Evolutionary conservation across 768 basidiomycete genomes (phyloP), one percentile per base, ranked within the genome.

Genomic region (Nidularia pulvinata): DNA sequence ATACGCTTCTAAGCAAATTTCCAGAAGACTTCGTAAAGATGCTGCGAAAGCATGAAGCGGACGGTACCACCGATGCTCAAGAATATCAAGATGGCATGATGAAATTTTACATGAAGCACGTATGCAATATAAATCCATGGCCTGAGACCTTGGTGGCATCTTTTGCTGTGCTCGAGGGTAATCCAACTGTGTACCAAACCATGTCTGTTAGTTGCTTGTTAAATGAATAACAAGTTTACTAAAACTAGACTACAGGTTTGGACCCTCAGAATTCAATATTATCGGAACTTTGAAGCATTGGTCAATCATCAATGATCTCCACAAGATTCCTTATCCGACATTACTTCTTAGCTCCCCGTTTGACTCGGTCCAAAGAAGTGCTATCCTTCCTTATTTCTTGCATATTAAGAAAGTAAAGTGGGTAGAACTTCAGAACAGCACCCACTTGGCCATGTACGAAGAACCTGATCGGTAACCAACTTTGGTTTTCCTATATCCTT

Each of bases 241-340:
- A 4, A 10, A 50, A 9, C 2, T 30, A 34, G 19, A 32, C 6
- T 50, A 7, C 33, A 76, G 76, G 69, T 59, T 66, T 7, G 71
- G 74, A 7, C 67, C 69, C 9, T 69, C 69, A 25, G 66, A 68
- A 45, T 76, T 75, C 53, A 49, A 64, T 47, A 57, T 71, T 9
- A 55, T 48, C 7, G 65, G 63, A 13, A 60, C 55, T 22, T n/a
- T 66, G 19, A 59, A 57, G 22, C 53, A 56, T 16, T 67, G 64
- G 64, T 49, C 53, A 6, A 59, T 67, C 16, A 37, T 59, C 9
- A 57, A 58, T 34, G 62, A 61, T 4, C 53, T 67, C 0, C 61
- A 63, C 35, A 59, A 61, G 33, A 62, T 65, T 19, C 44, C 48
- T 13, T 59, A 37, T 48, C 64, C 62, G 4, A 65, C 63, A 0